Percentiles rank a stretch among this genome's conserved stretches.
phyloP scores from a whole-genome alignment of 169 alveolate species.

The Plasmodium cynomolgi region DNA sequence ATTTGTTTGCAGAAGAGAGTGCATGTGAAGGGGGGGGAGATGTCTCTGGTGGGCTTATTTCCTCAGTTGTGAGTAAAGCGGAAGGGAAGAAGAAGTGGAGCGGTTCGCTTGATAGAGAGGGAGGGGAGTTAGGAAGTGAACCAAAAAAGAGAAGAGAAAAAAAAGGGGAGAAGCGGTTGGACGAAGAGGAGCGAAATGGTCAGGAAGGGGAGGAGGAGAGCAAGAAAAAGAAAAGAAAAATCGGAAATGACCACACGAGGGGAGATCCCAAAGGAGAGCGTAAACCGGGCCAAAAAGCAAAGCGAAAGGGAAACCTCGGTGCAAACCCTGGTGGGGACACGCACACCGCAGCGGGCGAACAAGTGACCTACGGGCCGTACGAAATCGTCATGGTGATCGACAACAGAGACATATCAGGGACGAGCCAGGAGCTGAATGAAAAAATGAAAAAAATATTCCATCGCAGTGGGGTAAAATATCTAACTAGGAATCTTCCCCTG shows the following conservation, averaged over 20 bases:
- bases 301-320: not conserved
- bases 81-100: not conserved
- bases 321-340: not conserved
- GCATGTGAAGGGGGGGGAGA: not conserved
- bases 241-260: not conserved
- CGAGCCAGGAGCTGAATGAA: slow-evolving; percentile 74
- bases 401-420: slow-evolving; percentile 81
- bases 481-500: slow-evolving; percentile 82
- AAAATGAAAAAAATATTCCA: slow-evolving; percentile 73
- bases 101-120: not conserved
- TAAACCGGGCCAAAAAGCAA: not conserved
- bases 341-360: not conserved
- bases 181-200: not conserved
- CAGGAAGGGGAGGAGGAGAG: not conserved
- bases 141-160: not conserved
- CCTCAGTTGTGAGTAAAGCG: not conserved
- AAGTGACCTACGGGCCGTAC: slow-evolving; percentile 59
- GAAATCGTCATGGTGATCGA: slow-evolving; percentile 84
- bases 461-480: slow-evolving; percentile 46
- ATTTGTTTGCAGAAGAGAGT: not conserved
- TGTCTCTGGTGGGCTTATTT: not conserved
- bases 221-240: not conserved
- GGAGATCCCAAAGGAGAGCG: not conserved
- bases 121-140: not conserved
- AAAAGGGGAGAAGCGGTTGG: not conserved